These are phyloP conservation scores for Cryptococcus amylolentus DNA, from an alignment of 1,284 basidiomycete genomes.

Conservation along the genomic window DNA sequence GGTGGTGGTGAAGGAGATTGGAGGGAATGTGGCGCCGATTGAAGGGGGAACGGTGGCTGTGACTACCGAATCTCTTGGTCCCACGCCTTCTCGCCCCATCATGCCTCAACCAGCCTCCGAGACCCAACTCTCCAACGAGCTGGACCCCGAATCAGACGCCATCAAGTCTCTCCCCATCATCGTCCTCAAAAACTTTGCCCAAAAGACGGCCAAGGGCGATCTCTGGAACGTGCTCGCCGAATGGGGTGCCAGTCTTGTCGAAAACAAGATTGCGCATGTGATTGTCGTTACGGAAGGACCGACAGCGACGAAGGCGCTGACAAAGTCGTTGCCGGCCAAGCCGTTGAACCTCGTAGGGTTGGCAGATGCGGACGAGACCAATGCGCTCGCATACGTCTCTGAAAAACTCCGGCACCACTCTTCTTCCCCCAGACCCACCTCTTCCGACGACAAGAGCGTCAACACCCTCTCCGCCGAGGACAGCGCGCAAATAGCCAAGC, in stretches of 20 bases:
- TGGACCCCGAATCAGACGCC: slow-evolving; percentile 51
- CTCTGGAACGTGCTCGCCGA: slow-evolving; percentile 72
- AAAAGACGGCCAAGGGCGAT: slow-evolving; percentile 63
- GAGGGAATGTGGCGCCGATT: slow-evolving; percentile 31
- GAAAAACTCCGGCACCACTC: slow-evolving; percentile 61
- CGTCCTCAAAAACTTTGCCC: slow-evolving; percentile 71
- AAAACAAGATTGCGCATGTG: slow-evolving; percentile 86
- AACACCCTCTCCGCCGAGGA: slow-evolving; percentile 51
- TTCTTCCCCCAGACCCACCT: slow-evolving; percentile 18
- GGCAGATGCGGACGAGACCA: slow-evolving; percentile 77
- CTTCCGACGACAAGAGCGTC: slow-evolving; percentile 9
- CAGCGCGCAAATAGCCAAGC: slow-evolving; percentile 60
- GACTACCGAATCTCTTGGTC: slow-evolving; percentile 21
- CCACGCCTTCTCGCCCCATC: neutral
- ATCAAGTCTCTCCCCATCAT: slow-evolving; percentile 75
- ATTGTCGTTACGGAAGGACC: slow-evolving; percentile 86
- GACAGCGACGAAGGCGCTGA: slow-evolving; percentile 76
- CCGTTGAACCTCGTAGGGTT: slow-evolving; percentile 74
- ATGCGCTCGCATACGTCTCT: slow-evolving; percentile 74
- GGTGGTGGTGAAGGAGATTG: slow-evolving; percentile 33
- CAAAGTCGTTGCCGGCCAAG: slow-evolving; percentile 83
- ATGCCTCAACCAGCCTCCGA: neutral
- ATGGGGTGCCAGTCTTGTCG: slow-evolving; percentile 79
- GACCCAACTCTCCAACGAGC: slow-evolving; percentile 12
- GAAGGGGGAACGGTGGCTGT: slow-evolving; percentile 30